These are phyloP conservation scores for Miamiensis avidus DNA, from an alignment of 169 alveolate genomes.

Conservation along the genomic window DNA sequence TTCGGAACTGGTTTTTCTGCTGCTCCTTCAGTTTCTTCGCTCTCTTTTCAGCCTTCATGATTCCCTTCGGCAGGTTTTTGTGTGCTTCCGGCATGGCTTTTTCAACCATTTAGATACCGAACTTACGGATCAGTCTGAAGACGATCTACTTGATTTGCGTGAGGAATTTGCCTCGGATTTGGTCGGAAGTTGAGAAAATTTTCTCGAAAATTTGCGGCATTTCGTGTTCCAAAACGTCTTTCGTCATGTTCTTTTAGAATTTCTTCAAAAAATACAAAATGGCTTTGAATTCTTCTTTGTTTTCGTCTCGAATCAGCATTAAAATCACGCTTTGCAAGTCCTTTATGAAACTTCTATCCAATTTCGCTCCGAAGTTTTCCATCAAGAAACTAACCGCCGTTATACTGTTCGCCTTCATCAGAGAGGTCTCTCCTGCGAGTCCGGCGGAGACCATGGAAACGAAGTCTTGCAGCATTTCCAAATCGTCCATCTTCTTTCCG, in stretches of 20 bases:
- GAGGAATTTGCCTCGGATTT: constrained; percentile 33
- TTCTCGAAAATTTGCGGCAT: constrained; percentile 4
- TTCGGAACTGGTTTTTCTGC: neutral
- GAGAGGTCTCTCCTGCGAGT: constrained; percentile 33
- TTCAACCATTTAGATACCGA: constrained; percentile 1
- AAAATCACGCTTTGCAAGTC: constrained; percentile 30
- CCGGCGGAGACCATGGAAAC: constrained; percentile 48
- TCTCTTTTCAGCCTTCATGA: constrained; percentile 19
- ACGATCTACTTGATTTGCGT: constrained; percentile 24
- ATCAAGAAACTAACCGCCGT: constrained; percentile 25
- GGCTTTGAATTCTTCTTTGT: constrained; percentile 39
- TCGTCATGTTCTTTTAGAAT: constrained; percentile 15
- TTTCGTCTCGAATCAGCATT: constrained; percentile 34
- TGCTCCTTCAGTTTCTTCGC: constrained; percentile 22
- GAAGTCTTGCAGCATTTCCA: constrained; percentile 29
- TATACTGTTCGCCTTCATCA: constrained; percentile 48
- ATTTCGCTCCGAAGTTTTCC: constrained; percentile 21
- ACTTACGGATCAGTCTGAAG: constrained; percentile 21
- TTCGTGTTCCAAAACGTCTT: constrained; percentile 1
- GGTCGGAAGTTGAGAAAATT: constrained; percentile 17
- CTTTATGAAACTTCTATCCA: constrained; percentile 18
- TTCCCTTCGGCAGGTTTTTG: constrained; percentile 20
- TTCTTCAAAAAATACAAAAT: constrained; percentile 28
- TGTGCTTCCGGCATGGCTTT: constrained; percentile 32
- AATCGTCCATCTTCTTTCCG: constrained; percentile 27